Conservation (phyloP, 306 rosid species). For the Vachellia pachyceras region DNA sequence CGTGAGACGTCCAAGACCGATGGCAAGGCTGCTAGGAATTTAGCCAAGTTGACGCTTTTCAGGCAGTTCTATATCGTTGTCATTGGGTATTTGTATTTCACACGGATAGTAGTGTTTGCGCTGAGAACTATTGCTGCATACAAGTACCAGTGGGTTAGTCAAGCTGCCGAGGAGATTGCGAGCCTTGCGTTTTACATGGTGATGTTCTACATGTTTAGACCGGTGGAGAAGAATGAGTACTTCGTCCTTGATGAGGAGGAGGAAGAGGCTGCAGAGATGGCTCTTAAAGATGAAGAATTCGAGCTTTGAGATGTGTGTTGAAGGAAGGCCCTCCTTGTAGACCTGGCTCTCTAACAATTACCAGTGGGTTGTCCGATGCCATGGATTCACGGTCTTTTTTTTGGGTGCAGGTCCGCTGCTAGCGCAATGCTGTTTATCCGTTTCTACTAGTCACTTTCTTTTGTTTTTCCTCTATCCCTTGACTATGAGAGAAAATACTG, state of each 20-base stretch:
- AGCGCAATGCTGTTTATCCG: conserved; percentile 30
- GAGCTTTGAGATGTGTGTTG: conserved; percentile 62
- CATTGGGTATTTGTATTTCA: conserved; percentile 85
- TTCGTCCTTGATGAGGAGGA: conserved; percentile 92
- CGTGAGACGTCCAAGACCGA: conserved; percentile 90
- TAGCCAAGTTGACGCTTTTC: conserved; percentile 83
- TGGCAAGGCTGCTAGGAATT: conserved; percentile 84
- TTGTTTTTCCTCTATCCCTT: conserved; percentile 10
- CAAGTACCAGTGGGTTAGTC: conserved; percentile 92
- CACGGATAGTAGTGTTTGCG: conserved; percentile 83
- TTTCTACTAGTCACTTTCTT: conserved; percentile 4
- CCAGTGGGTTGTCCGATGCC: conserved; percentile 3
- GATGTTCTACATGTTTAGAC: conserved; percentile 96
- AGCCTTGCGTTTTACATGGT: conserved; percentile 74
- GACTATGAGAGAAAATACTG: conserved; percentile 43
- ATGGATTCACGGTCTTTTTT: conserved; percentile 4
- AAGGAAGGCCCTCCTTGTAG: conserved; percentile 29
- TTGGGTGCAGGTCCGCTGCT: conserved; percentile 47
- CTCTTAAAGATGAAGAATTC: conserved; percentile 84
- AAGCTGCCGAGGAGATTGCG: conserved; percentile 88
- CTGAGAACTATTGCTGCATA: conserved; percentile 88
- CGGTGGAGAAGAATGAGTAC: conserved; percentile 86
- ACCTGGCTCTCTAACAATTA: conserved; percentile 25
- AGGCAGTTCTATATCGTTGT: conserved; percentile 90
- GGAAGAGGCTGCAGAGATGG: conserved; percentile 88